Percentiles rank a stretch among this genome's conserved stretches.
These are phyloP conservation scores for Phlebiopsis gigantea DNA, from an alignment of 768 basidiomycete genomes.

Conservation along the genomic window DNA sequence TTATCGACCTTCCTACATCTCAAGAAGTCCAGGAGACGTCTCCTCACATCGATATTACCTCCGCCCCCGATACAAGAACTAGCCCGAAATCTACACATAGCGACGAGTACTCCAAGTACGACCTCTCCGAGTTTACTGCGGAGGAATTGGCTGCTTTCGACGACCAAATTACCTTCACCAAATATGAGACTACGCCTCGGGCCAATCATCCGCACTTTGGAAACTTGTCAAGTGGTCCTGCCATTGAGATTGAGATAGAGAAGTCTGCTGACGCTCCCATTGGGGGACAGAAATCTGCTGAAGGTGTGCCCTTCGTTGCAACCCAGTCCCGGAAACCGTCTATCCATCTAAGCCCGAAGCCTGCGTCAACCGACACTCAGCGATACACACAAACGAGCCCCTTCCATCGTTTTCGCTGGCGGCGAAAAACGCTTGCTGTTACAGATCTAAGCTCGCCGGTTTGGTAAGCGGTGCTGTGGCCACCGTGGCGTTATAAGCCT, in stretches of 20 bases:
- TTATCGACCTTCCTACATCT: conserved; percentile 9
- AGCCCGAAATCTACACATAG: conserved; percentile 8
- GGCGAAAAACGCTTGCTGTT: conserved; percentile 45
- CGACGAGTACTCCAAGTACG: conserved; percentile 44
- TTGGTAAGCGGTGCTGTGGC: conserved; percentile 42
- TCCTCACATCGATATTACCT: background rate
- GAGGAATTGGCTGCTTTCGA: conserved; percentile 52
- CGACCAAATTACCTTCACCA: conserved; percentile 19
- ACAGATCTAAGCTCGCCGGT: conserved; percentile 56
- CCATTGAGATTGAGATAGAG: conserved; percentile 20
- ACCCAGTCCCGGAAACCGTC: background rate
- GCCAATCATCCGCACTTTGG: background rate
- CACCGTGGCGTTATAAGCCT: too few relatives aligned
- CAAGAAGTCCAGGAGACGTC: background rate
- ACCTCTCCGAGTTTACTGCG: conserved; percentile 51
- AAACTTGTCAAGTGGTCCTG: conserved; percentile 18
- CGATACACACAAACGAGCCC: conserved; percentile 28
- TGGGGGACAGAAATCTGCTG: background rate
- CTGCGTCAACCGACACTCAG: background rate
- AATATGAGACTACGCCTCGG: too few relatives aligned
- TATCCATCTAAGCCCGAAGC: background rate
- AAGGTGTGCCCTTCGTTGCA: background rate
- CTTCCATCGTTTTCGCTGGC: conserved; percentile 37
- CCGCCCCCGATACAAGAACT: background rate
- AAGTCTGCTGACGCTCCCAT: conserved; percentile 11